phyloP scores from a whole-genome alignment of 129 eudicot genomes.

The Saposhnikovia divaricata region DNA sequence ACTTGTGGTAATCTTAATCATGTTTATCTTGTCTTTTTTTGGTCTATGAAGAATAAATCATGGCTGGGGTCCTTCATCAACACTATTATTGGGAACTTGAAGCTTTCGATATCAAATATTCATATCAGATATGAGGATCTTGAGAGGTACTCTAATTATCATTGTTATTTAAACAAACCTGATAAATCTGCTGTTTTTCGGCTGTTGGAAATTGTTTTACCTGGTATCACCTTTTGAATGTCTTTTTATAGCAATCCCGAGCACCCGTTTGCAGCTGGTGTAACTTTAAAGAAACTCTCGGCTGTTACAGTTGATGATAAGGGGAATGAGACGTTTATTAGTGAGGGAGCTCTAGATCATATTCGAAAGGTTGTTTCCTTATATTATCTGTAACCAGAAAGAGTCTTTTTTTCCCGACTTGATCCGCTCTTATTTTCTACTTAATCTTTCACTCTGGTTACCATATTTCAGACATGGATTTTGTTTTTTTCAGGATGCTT shows the following conservation, averaged over 20 bases:
- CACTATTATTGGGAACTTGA: slow-evolving; percentile 88
- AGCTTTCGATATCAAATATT: slow-evolving; percentile 91
- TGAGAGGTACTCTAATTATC: slow-evolving; percentile 54
- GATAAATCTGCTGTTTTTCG: not conserved
- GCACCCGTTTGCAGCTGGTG: slow-evolving; percentile 94
- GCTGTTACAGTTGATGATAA: slow-evolving; percentile 86
- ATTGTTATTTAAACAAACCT: not conserved
- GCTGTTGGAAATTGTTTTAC: slow-evolving; percentile 10
- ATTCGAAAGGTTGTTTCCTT: slow-evolving; percentile 66
- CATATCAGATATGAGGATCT: slow-evolving; percentile 97
- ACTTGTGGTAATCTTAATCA: slow-evolving; percentile 13
- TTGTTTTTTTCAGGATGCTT: not conserved
- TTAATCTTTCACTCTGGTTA: not conserved
- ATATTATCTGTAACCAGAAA: not conserved
- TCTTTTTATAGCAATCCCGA: slow-evolving; percentile 70
- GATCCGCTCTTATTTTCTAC: not conserved
- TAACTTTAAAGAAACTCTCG: slow-evolving; percentile 78
- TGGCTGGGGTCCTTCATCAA: slow-evolving; percentile 96
- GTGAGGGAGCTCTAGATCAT: slow-evolving; percentile 89
- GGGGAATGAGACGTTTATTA: slow-evolving; percentile 84
- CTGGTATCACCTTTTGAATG: slow-evolving; percentile 21
- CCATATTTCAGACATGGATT: not conserved
- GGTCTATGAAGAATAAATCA: slow-evolving; percentile 63
- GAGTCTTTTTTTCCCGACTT: no score
- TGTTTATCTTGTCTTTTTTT: slow-evolving; percentile 4